Evolutionary conservation across 768 basidiomycete genomes (phyloP), one percentile per base, ranked within the genome.

Genomic region (Leccinum pellstonianum): DNA sequence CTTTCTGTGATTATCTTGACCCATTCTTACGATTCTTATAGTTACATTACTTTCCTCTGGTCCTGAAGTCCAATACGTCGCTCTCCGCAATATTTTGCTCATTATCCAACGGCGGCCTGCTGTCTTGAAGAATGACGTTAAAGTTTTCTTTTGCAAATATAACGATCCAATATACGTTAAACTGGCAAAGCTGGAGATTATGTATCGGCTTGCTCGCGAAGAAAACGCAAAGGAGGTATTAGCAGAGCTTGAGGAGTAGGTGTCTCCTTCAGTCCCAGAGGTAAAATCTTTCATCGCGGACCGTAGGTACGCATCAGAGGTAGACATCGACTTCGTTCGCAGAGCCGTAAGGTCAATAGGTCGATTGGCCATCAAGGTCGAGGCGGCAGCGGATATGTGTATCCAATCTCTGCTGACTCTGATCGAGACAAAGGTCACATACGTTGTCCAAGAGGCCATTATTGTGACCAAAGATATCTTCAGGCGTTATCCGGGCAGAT

Each of bases 121-220:
- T 12, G 93, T 99, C 33, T 79, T 99, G 46, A 91, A 91, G 76
- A 97, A 97, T 75, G 97, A 98, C 70, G 96, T 99, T 69, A 94
- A 94, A 68, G 95, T 98, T 14, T 98, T 99, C 77, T 99, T 99
- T 77, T 98, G 95, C 90, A 98, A 99, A 76, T 99, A 98, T 75
- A 98, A 98, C 72, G 97, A 98, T 68, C 97, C 97, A 3, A 97
- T 98, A 65, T 99, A 98, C 72, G 93, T 98, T 73, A 98, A 99
- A 73, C 82, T 99, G 31, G 96, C 95, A 53, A 98, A 99, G 68
- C 80, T 99, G 55, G 97, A 98, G 75, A 98, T 98, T 69, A 98
- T 99, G 92, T 98, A 98, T 75, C 87, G 97, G 10, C 81, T 99
- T 19, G 94, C 95, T 9, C 85, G 93, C n/a, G 88, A 93, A 59